Percentiles rank a stretch among this genome's conserved stretches.
These are phyloP conservation scores for Fusarium humuli DNA, from an alignment of 2,329 filamentous ascomycete species.

Conservation along the genomic window DNA sequence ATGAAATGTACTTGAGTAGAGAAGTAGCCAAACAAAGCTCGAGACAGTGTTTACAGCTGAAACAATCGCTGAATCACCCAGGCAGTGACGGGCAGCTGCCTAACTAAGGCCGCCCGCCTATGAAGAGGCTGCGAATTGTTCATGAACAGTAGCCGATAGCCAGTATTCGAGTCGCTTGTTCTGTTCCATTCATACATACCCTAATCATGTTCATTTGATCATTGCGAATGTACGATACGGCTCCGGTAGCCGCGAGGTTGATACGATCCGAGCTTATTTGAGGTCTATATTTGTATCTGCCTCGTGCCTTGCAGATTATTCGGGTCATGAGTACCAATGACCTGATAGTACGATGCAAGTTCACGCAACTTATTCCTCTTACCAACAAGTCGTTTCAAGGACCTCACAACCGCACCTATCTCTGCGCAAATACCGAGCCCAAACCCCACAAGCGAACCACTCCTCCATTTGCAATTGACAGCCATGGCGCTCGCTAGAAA, in stretches of 20 bases:
- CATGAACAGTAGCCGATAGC: neutral
- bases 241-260: neutral
- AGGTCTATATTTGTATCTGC: neutral
- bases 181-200: neutral
- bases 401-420: conserved; percentile 31
- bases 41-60: neutral
- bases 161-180: neutral
- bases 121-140: neutral
- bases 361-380: neutral
- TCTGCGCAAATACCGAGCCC: conserved; percentile 1
- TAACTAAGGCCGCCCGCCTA: neutral
- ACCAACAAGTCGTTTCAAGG: conserved; percentile 5
- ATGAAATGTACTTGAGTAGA: neutral
- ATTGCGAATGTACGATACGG: neutral
- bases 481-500: conserved; percentile 23
- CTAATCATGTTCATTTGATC: neutral
- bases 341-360: neutral
- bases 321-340: conserved; percentile 12
- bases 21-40: neutral
- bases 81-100: conserved; percentile 8
- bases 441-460: conserved; percentile 31
- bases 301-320: neutral
- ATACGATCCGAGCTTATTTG: neutral
- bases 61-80: neutral
- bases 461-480: neutral